Base-by-base conservation (phyloP, 257 asterid species). In the Jaltomata sinuosa region DNA sequence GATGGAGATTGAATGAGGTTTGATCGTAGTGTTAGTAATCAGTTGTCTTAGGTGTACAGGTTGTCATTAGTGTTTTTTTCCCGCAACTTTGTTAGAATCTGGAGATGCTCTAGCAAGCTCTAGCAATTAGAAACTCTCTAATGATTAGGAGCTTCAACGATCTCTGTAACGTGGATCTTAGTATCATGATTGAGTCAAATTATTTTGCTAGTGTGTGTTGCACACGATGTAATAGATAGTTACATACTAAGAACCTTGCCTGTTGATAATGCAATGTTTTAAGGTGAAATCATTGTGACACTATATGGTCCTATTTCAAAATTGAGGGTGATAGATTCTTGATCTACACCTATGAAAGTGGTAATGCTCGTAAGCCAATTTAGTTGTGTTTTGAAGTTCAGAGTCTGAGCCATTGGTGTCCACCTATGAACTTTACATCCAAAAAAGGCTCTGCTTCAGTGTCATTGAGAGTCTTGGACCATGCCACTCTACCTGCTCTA, bases 381-480 rank as follows among this genome's bases (percentile, higher is more conserved):
- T 47, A 22, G 57, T 45, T 42, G 14, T 72, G 34, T 72, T 12
- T 16, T 27, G 67, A 59, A 74, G 38, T 76, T 77, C 82, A 77
- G 27, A 92, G 85, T 85, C 83, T 90, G 2, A 94, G 88, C 99
- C 99, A 95, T 32, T 83, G 76, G 10, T 89, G 85, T 50, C 94
- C 98, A 2, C 72, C 80, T 49, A 96, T 92, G 89, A 89, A 96
- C 4, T 84, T 11, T 11, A 90, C 89, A 38, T 89, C 92, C 6
- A 89, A 84, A 81, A 84, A 92, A 2, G 84, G 87, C 72, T 85
- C 85, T 32, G 93, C 98, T 86, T 94, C 89, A 3, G 42, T n/a
- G 83, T 76, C 76, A 47, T 18, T 82, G 22, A 92, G 87, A 1
- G 89, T 86, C 86, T 87, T 92, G 2, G 98, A 88, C 98, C 98